A percentile compares a stretch with the other conserved stretches of the same genome.
Evolutionary conservation across 176 grass and related monocot genomes (phyloP).

Genomic region (Avena insularis): DNA sequence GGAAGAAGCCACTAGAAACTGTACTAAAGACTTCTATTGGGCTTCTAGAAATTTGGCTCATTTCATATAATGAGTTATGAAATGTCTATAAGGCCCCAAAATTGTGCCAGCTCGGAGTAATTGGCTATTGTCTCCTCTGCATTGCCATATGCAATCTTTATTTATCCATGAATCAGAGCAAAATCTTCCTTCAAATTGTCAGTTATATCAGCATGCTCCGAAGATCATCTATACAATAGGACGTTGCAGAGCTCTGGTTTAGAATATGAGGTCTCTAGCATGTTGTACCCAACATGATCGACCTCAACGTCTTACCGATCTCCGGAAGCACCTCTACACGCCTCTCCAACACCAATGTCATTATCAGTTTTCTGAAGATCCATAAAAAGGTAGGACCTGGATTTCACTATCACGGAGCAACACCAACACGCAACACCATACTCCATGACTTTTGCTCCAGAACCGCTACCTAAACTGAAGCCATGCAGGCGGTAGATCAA

Average conservation of each 20-base stretch:
- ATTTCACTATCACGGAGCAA: too few species aligned
- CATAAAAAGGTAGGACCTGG: background rate
- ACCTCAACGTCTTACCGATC: constrained; percentile 31
- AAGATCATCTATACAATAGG: constrained; percentile 23
- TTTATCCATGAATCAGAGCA: background rate
- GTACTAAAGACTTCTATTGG: too few species aligned
- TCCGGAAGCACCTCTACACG: constrained; percentile 10
- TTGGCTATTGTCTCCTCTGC: background rate
- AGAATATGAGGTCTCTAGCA: constrained; percentile 68
- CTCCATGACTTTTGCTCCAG: too few species aligned
- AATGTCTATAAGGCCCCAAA: background rate
- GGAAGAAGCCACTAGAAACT: too few species aligned
- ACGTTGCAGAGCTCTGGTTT: constrained; percentile 55
- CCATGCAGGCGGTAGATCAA: too few species aligned
- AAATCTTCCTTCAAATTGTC: constrained; percentile 32
- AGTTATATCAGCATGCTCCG: constrained; percentile 11
- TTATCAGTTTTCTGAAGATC: constrained; percentile 45
- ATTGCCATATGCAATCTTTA: background rate
- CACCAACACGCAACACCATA: too few species aligned
- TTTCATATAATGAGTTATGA: too few species aligned
- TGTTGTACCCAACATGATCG: constrained; percentile 49
- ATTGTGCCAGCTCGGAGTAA: background rate
- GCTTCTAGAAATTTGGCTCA: too few species aligned
- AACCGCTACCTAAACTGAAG: too few species aligned
- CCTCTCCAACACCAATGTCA: constrained; percentile 10